Base-by-base conservation (phyloP, 2,329 filamentous ascomycete species). In the Davidsoniella virescens region DNA sequence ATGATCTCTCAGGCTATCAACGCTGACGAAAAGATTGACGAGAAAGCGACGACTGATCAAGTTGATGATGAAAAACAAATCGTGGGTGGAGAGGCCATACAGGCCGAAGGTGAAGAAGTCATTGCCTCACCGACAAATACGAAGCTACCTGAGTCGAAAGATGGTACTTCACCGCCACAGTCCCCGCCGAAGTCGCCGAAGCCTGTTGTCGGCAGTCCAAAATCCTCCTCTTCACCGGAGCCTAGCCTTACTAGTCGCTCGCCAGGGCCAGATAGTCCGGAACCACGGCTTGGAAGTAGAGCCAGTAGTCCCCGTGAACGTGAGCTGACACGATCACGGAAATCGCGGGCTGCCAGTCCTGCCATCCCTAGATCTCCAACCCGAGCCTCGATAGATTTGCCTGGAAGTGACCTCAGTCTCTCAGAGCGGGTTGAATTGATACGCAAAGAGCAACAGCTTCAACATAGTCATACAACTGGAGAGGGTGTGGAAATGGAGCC, bases 401-500 rank as follows among this genome's bases (percentile, higher is more conserved):
- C 38, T 37, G 47, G 43, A 10, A 42, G 36, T 41, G 51, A 53
- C 33, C 44, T 50, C 23, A 53, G 51, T 50, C 47, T 53, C 46
- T 49, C 47, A 14, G 51, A 50, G n/a, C 49, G 47, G 43, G 36
- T 53, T 39, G 51, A 50, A 20, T 44, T 57, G n/a, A 51, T 62
- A 20, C 48, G 61, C 4, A 65, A 64, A 46, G 65, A 70, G 10
- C 38, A 49, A 9, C 62, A 63, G 42, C 57, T 56, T 37, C 54
- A 52, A 1, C 57, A 60, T 8, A 51, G 57, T 12, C 58, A 61
- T 5, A 51, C 54, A 3, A 44, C 61, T 7, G 60, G 62, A 3
- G 69, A 70, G 41, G 64, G 66, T 7, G 64, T 67, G 18, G 56
- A 64, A 51, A 75, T 72, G 57, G 65, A 65, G 33, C 85, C 26